Conservation (phyloP, 2,329 filamentous ascomycete species). For the Aspergillus novofumigatus region DNA sequence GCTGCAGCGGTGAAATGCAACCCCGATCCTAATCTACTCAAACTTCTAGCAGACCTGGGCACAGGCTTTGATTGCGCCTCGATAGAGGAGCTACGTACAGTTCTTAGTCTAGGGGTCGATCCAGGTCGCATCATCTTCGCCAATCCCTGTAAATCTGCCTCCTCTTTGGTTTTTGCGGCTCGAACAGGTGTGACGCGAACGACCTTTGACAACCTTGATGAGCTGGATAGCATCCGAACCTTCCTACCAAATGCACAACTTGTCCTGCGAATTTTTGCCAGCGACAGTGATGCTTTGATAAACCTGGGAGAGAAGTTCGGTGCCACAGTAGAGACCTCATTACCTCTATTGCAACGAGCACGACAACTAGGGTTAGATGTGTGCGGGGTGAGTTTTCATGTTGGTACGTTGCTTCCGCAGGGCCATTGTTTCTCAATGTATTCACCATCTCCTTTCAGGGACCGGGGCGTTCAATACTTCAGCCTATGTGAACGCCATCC, state of each 20-base stretch:
- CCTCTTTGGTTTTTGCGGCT: slow-evolving; percentile 17
- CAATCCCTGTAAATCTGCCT: slow-evolving; percentile 23
- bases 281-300: slow-evolving; percentile 4
- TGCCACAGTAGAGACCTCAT: neutral
- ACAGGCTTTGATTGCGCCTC: slow-evolving; percentile 28
- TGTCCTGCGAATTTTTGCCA: slow-evolving; percentile 15
- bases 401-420: slow-evolving; percentile 14
- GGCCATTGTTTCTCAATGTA: neutral
- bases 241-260: slow-evolving; percentile 19
- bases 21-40: slow-evolving; percentile 20
- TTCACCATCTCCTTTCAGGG: neutral
- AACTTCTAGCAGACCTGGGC: slow-evolving; percentile 20
- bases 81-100: slow-evolving; percentile 19
- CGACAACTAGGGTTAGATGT: slow-evolving; percentile 19
- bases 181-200: slow-evolving; percentile 16
- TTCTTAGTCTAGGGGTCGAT: slow-evolving; percentile 22
- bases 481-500: slow-evolving; percentile 17
- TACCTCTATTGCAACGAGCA: slow-evolving; percentile 15
- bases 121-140: slow-evolving; percentile 25
- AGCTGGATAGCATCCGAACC: slow-evolving; percentile 20
- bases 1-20: slow-evolving; percentile 28
- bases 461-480: slow-evolving; percentile 15
- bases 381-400: slow-evolving; percentile 26
- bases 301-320: slow-evolving; percentile 6
- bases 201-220: slow-evolving; percentile 27